Conservation (phyloP, 2,329 filamentous ascomycete species). For the Cercospora citrullina region DNA sequence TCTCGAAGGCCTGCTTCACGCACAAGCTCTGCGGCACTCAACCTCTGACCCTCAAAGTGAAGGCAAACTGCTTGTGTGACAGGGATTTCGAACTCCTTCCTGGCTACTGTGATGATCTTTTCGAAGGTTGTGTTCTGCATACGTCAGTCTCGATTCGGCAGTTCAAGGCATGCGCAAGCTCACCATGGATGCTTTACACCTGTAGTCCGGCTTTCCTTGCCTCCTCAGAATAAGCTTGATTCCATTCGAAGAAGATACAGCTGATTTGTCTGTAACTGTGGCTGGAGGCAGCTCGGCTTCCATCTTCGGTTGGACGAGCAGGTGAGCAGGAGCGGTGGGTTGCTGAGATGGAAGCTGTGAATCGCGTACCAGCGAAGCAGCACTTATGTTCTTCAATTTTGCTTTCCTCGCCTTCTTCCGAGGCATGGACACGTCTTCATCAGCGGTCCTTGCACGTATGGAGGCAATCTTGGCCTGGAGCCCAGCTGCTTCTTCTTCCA, state of each 20-base stretch:
- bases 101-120: constrained; percentile 2
- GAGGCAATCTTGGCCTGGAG: constrained; percentile 20
- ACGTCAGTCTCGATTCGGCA: not conserved
- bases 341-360: not conserved
- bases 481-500: constrained; percentile 16
- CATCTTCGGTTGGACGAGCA: not conserved
- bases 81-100: constrained; percentile 1
- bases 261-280: not conserved
- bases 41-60: constrained; percentile 7
- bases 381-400: not conserved
- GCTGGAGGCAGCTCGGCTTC: not conserved
- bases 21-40: constrained; percentile 7
- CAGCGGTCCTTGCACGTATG: constrained; percentile 18
- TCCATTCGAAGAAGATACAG: not conserved
- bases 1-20: constrained; percentile 2
- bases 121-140: constrained; percentile 3
- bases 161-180: not conserved
- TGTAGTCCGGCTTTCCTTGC: constrained; percentile 4
- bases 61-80: not conserved
- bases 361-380: not conserved
- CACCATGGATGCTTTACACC: not conserved
- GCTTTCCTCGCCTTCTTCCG: constrained; percentile 11
- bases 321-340: not conserved
- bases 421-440: constrained; percentile 22
- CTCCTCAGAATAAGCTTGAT: constrained; percentile 1